These are phyloP conservation scores for Torulaspora globosa DNA, from an alignment of 1,139 yeast species.

Conservation along the genomic window DNA sequence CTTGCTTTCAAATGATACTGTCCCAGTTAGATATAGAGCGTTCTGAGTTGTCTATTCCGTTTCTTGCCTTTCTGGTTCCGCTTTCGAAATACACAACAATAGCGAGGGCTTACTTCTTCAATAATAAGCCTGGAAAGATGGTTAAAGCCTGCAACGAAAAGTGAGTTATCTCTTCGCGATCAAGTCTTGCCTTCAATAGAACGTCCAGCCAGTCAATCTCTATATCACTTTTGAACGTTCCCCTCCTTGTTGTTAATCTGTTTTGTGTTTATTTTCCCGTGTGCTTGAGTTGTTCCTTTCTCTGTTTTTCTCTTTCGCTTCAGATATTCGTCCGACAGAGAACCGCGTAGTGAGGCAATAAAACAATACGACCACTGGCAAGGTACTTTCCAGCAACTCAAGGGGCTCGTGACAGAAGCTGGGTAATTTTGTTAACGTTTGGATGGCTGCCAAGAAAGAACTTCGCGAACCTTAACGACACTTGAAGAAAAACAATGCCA, in stretches of 20 bases:
- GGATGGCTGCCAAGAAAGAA: background rate
- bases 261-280: constrained; percentile 9
- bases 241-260: constrained; percentile 1
- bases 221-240: background rate
- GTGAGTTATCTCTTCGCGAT: background rate
- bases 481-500: background rate
- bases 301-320: constrained; percentile 8
- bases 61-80: background rate
- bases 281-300: constrained; percentile 7
- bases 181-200: background rate
- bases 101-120: background rate
- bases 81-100: background rate
- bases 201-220: background rate
- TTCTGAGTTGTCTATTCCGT: background rate
- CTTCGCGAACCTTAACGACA: background rate
- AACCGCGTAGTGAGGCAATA: constrained; percentile 4
- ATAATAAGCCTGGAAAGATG: background rate
- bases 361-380: constrained; percentile 7
- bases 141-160: background rate
- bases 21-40: background rate
- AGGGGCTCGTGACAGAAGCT: background rate
- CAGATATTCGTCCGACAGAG: constrained; percentile 7
- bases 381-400: constrained; percentile 1
- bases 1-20: background rate
- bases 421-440: background rate